phyloP scores from a whole-genome alignment of 2,329 filamentous ascomycete species.

The Penicillium brevicompactum region DNA sequence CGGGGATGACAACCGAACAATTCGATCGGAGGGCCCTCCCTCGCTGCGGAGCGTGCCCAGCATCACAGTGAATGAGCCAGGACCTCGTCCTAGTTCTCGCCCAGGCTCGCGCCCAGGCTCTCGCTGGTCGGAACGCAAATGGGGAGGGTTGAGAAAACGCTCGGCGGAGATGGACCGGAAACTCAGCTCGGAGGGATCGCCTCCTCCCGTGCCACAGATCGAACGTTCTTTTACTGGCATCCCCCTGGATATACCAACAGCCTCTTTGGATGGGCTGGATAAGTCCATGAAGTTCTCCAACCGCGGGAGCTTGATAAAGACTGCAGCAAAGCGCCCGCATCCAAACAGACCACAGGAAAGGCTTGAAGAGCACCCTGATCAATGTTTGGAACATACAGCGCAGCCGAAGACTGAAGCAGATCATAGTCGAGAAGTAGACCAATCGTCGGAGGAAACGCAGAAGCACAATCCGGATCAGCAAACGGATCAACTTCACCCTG shows the following conservation, averaged over 20 bases:
- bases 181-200: conserved; percentile 29
- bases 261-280: conserved; percentile 55
- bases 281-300: conserved; percentile 61
- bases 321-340: conserved; percentile 41
- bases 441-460: conserved; percentile 3
- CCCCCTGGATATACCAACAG: conserved; percentile 58
- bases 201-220: conserved; percentile 37
- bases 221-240: conserved; percentile 51
- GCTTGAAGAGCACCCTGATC: conserved; percentile 13
- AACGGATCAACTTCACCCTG: conserved; percentile 13
- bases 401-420: conserved; percentile 6
- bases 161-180: conserved; percentile 37
- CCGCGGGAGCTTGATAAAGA: conserved; percentile 61
- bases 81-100: conserved; percentile 30
- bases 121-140: conserved; percentile 48
- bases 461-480: conserved; percentile 9
- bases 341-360: conserved; percentile 31
- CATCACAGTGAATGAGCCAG: conserved; percentile 42
- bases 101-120: conserved; percentile 42
- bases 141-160: conserved; percentile 39
- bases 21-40: conserved; percentile 26
- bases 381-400: conserved; percentile 9
- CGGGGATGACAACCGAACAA: conserved; percentile 17
- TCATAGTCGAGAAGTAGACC: conserved; percentile 5
- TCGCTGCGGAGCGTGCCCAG: conserved; percentile 42